Evolutionary conservation across 1,284 basidiomycete genomes (phyloP), one percentile per base, ranked within the genome.

Genomic region (Thecaphora thlaspeos): DNA sequence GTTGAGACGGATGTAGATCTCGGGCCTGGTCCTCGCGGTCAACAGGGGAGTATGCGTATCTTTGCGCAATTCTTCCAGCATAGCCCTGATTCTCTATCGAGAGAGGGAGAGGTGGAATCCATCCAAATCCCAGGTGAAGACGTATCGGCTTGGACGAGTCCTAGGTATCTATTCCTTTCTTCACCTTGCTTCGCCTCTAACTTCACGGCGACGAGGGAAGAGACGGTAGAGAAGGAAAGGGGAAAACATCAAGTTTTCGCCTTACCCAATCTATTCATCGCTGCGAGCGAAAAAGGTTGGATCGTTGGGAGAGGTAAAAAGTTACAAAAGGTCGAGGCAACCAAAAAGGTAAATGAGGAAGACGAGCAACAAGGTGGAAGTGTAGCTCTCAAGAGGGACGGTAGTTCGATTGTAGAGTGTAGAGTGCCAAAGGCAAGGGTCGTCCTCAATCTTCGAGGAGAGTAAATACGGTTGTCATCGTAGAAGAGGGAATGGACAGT

Each of bases 1-100:
- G 80, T 92, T 1, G 86, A 88, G 32, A 82, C 84, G 17, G 81
- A 84, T 34, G 81, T 81, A 23, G 84, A 88, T 3, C 84, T 88
- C 0, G 68, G 72, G 1, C 75, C 79, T 2, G 87, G 87, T 3
- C 80, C 84, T 15, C 70, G 73, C 2, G 84, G 89, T n/a, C 84
- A 86, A 15, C 59, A 62, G 32, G 59, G 62, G 10, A 60, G 57
- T 18, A 56, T 60, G 53, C 55, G 56, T 43, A 56, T 47, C 1
- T 68, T 61, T 21, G 66, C 59, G 19, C 63, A 62, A 39, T 61
- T 65, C 52, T 64, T 50, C 39, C 55, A 58, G 46, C 46, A 52
- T 46, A 51, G 61, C 32, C 47, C 61, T 4, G 36, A 48, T 4
- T 59, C 51, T 22, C 28, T 46, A 0, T 48, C 46, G 1, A 39